Percentiles rank a stretch among this genome's conserved stretches.
These are phyloP conservation scores for Adansonia rubrostipa DNA, from an alignment of 441 rosid genomes.

Conservation along the genomic window DNA sequence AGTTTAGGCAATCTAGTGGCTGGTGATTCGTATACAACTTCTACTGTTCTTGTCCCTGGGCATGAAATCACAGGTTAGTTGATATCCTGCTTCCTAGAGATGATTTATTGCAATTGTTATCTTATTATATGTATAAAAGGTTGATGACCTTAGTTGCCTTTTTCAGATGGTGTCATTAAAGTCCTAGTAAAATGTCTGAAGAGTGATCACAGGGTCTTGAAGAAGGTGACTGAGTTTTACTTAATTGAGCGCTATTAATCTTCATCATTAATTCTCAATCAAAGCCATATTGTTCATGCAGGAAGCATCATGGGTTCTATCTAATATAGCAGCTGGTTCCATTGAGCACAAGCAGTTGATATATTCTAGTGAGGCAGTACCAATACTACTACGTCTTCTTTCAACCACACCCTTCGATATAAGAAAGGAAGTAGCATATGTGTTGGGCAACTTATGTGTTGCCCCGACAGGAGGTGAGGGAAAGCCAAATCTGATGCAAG, in stretches of 20 bases:
- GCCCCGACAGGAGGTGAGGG: conserved; percentile 65
- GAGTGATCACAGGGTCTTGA: conserved; percentile 88
- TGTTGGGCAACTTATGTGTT: conserved; percentile 90
- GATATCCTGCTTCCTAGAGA: conserved; percentile 30
- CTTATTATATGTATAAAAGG: conserved; percentile 20
- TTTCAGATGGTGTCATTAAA: conserved; percentile 62
- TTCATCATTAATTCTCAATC: conserved; percentile 13
- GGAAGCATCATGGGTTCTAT: conserved; percentile 99
- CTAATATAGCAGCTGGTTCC: conserved; percentile 96
- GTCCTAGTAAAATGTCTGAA: conserved; percentile 86
- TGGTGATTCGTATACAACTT: conserved; percentile 73
- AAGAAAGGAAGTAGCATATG: conserved; percentile 90
- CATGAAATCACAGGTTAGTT: conserved; percentile 71
- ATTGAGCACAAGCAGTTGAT: conserved; percentile 78
- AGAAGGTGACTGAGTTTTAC: conserved; percentile 61
- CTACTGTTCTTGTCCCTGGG: conserved; percentile 62
- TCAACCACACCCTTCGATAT: conserved; percentile 83
- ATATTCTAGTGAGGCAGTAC: conserved; percentile 67
- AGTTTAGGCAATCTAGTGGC: conserved; percentile 91
- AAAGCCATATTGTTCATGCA: conserved; percentile 31
- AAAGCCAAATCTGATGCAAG: conserved; percentile 68
- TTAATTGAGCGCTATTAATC: conserved; percentile 16
- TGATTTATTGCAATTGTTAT: conserved; percentile 27
- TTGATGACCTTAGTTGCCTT: conserved; percentile 28
- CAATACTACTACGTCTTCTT: conserved; percentile 68